Evolutionary conservation across 306 rosid species (phyloP).

Genomic region (Quercus suber): DNA sequence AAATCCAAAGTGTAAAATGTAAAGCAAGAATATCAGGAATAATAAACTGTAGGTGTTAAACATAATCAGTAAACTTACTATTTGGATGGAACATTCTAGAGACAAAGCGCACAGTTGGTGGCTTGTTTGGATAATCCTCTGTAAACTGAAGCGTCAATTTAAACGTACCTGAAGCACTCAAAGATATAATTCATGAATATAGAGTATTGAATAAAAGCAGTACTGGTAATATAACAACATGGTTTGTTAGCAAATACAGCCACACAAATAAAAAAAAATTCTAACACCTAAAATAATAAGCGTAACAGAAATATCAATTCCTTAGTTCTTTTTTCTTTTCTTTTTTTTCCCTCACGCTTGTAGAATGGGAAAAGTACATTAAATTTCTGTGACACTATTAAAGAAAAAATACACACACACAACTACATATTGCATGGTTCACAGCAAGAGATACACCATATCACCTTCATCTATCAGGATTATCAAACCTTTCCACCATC

Average conservation of each 20-base stretch:
- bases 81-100: slow-evolving; percentile 99
- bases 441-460: neutral
- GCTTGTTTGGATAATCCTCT: slow-evolving; percentile 97
- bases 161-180: slow-evolving; percentile 75
- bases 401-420: neutral
- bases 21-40: neutral
- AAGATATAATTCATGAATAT: slow-evolving; percentile 3
- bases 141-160: slow-evolving; percentile 87
- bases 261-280: neutral
- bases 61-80: slow-evolving; percentile 48
- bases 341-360: neutral
- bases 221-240: neutral
- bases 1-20: neutral
- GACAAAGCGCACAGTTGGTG: slow-evolving; percentile 92
- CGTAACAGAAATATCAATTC: neutral
- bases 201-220: neutral
- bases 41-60: neutral
- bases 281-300: neutral
- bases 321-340: neutral
- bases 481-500: neutral
- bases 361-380: neutral
- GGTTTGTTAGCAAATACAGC: neutral
- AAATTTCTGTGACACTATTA: neutral
- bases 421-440: neutral
- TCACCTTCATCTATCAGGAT: neutral